These are phyloP conservation scores for Centella asiatica DNA, from an alignment of 129 eudicot genomes.

Conservation along the genomic window DNA sequence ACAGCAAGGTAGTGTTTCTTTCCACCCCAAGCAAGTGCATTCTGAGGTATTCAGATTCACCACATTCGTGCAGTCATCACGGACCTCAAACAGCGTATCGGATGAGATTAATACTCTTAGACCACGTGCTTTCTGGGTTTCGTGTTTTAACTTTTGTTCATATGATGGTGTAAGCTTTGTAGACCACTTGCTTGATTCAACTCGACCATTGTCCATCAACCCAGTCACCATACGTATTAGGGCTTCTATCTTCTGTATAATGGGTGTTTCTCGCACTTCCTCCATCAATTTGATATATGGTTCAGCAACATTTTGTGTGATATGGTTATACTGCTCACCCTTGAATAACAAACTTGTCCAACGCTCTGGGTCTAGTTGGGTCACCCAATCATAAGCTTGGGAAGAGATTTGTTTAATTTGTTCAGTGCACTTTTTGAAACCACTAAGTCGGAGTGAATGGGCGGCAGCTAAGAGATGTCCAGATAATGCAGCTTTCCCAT, in stretches of 20 bases:
- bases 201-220: conserved; percentile 30
- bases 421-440: conserved; percentile 41
- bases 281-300: conserved; percentile 41
- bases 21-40: conserved; percentile 82
- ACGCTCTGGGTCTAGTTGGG: conserved; percentile 57
- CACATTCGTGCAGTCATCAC: conserved; percentile 65
- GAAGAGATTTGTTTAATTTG: conserved; percentile 54
- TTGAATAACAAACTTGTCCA: conserved; percentile 50
- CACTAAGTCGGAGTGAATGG: conserved; percentile 44
- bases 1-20: conserved; percentile 54
- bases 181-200: conserved; percentile 47
- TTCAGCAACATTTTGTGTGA: conserved; percentile 39
- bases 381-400: conserved; percentile 73
- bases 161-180: conserved; percentile 55
- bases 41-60: conserved; percentile 55
- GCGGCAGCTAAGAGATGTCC: conserved; percentile 55
- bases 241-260: conserved; percentile 60
- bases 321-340: conserved; percentile 58
- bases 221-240: conserved; percentile 35
- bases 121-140: conserved; percentile 33
- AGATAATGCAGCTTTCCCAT: conserved; percentile 54
- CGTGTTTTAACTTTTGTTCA: conserved; percentile 48
- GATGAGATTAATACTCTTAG: conserved; percentile 66
- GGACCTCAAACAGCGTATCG: conserved; percentile 65
- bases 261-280: conserved; percentile 38